phyloP scores from a whole-genome alignment of 257 asterid genomes.

The Nicotiana noctiflora region DNA sequence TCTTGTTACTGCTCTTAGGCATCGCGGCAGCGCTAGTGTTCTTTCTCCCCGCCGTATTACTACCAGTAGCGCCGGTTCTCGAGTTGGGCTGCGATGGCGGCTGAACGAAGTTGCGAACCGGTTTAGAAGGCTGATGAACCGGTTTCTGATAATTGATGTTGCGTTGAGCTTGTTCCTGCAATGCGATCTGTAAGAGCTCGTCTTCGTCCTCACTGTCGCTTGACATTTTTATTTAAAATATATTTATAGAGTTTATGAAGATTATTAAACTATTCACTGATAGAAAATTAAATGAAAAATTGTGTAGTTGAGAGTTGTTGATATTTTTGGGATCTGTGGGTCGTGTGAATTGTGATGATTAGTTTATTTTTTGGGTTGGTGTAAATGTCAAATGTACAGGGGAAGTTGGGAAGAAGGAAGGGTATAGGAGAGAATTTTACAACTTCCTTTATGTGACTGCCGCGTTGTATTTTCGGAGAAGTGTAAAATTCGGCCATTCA shows the following conservation, averaged over 20 bases:
- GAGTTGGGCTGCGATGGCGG: background rate
- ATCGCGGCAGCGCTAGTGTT: conserved; percentile 14
- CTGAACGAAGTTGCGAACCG: conserved; percentile 33
- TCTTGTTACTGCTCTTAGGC: conserved; percentile 23
- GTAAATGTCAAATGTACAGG: background rate
- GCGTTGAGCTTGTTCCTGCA: conserved; percentile 82
- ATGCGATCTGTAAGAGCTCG: conserved; percentile 93
- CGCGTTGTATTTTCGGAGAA: background rate
- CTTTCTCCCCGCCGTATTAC: too few relatives aligned
- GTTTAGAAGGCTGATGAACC: conserved; percentile 38
- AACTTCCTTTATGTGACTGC: background rate
- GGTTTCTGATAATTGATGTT: conserved; percentile 50
- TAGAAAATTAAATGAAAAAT: background rate
- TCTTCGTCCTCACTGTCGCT: conserved; percentile 77
- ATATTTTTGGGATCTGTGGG: background rate
- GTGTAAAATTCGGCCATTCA: background rate
- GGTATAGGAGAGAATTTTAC: too few relatives aligned
- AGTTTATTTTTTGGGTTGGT: background rate
- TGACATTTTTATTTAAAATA: conserved; percentile 44
- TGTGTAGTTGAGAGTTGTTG: background rate
- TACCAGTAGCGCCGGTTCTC: conserved; percentile 8
- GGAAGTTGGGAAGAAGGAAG: conserved; percentile 4
- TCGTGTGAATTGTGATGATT: conserved; percentile 1
- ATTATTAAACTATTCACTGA: background rate
- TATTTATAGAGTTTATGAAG: background rate